These are phyloP conservation scores for Polysphondylium violaceum DNA, from an alignment of 78 protist genomes.

Conservation along the genomic window DNA sequence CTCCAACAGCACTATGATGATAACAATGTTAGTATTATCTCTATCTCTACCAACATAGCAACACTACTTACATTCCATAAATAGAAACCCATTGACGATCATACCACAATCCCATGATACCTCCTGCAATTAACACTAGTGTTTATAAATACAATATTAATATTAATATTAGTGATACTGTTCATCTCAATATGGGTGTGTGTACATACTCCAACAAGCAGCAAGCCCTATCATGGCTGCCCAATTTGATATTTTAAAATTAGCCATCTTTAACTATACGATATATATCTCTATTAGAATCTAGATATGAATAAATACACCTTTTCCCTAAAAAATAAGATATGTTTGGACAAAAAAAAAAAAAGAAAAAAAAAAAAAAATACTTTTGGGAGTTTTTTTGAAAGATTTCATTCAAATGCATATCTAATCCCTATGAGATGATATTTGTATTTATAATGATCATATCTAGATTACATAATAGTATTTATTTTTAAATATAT, in stretches of 20 bases:
- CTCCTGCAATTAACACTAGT: conserved; percentile 53
- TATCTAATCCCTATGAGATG: no score
- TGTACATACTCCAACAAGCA: conserved; percentile 32
- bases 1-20: conserved; percentile 39
- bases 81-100: conserved; percentile 30
- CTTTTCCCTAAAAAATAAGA: no score
- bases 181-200: background rate
- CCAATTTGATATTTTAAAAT: conserved; percentile 67
- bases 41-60: background rate
- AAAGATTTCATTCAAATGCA: no score
- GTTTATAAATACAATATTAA: background rate
- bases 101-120: conserved; percentile 46
- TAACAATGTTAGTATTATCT: background rate
- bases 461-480: no score
- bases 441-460: no score
- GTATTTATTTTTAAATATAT: no score
- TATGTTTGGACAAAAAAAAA: no score
- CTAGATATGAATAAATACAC: no score
- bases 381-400: no score
- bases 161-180: background rate
- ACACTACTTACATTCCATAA: conserved; percentile 51
- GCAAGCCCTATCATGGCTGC: conserved; percentile 72
- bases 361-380: no score
- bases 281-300: no score
- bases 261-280: conserved; percentile 26